A percentile compares a stretch with the other conserved stretches of the same genome.
phyloP scores from a whole-genome alignment of 2,329 filamentous ascomycete genomes.

The Lizonia empirigonia region DNA sequence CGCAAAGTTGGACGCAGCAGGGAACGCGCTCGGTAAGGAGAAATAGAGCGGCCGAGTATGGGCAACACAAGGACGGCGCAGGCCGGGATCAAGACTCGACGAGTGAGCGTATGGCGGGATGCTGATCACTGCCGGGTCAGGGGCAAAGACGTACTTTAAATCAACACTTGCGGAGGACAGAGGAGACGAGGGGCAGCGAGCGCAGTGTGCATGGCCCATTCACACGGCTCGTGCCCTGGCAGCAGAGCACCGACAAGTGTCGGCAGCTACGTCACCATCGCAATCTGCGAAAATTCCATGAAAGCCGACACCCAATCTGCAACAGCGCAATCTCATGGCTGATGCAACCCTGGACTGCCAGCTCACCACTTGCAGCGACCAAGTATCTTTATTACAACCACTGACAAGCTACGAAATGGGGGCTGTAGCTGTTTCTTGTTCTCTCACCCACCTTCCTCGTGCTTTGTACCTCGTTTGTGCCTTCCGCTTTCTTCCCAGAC shows the following conservation, averaged over 20 bases:
- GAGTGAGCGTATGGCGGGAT: slow-evolving; percentile 21
- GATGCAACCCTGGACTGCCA: slow-evolving; percentile 9
- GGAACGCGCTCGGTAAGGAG: slow-evolving; percentile 27
- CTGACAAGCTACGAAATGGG: neutral
- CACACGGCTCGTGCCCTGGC: slow-evolving; percentile 14
- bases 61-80: slow-evolving; percentile 24
- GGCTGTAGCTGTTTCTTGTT: neutral
- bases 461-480: neutral
- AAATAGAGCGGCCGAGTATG: slow-evolving; percentile 26
- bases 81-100: slow-evolving; percentile 26
- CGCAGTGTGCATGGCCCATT: slow-evolving; percentile 11
- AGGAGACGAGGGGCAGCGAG: slow-evolving; percentile 19
- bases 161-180: slow-evolving; percentile 19
- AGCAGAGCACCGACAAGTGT: slow-evolving; percentile 13
- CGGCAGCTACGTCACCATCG: slow-evolving; percentile 16
- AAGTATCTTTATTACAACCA: neutral
- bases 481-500: neutral
- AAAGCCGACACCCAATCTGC: slow-evolving; percentile 10
- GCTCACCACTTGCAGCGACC: slow-evolving; percentile 8
- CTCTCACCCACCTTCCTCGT: slow-evolving; percentile 6
- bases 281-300: slow-evolving; percentile 15
- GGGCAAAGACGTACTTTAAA: slow-evolving; percentile 20
- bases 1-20: slow-evolving; percentile 11
- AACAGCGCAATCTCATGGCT: slow-evolving; percentile 4
- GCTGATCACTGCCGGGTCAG: slow-evolving; percentile 37